Percentiles rank a stretch among this genome's conserved stretches.
phyloP scores from a whole-genome alignment of 108 stramenopile genomes.

The Skeletonema menzelii region DNA sequence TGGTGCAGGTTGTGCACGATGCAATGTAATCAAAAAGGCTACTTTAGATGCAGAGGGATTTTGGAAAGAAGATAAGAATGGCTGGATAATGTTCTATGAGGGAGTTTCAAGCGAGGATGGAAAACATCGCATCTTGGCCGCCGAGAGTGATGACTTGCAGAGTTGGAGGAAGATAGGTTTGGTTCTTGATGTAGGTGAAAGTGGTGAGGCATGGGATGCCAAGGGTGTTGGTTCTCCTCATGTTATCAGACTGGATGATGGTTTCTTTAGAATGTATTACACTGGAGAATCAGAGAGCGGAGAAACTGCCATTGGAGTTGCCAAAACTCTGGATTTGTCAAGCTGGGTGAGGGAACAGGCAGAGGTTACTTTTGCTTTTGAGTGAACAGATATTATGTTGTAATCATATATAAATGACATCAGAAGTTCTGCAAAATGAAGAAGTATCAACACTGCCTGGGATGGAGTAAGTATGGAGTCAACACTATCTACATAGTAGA shows the following conservation, averaged over 20 bases:
- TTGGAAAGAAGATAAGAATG: constrained; percentile 53
- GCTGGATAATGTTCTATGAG: constrained; percentile 81
- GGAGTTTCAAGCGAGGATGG: constrained; percentile 71
- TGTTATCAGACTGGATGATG: constrained; percentile 85
- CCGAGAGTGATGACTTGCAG: constrained; percentile 67
- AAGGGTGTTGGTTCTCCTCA: constrained; percentile 84
- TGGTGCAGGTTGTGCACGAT: constrained; percentile 78
- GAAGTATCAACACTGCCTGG: too few species aligned
- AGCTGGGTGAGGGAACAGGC: constrained; percentile 47
- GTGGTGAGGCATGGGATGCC: constrained; percentile 67
- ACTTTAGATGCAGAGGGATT: constrained; percentile 44
- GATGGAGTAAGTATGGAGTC: too few species aligned
- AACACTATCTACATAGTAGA: too few species aligned
- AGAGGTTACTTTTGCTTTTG: constrained; percentile 25
- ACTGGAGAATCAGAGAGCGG: constrained; percentile 75
- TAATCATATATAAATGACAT: not conserved
- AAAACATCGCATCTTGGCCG: constrained; percentile 79
- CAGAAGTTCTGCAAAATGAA: too few species aligned
- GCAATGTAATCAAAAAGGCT: constrained; percentile 69
- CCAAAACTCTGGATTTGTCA: constrained; percentile 38
- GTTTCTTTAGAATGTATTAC: constrained; percentile 88
- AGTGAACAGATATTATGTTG: constrained; percentile 13
- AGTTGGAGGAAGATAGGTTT: constrained; percentile 76
- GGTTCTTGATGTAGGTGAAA: constrained; percentile 71
- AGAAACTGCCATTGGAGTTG: constrained; percentile 82